A percentile compares a stretch with the other conserved stretches of the same genome.
These are phyloP conservation scores for Cucurbita pepo DNA, from an alignment of 306 rosid genomes.

Conservation along the genomic window DNA sequence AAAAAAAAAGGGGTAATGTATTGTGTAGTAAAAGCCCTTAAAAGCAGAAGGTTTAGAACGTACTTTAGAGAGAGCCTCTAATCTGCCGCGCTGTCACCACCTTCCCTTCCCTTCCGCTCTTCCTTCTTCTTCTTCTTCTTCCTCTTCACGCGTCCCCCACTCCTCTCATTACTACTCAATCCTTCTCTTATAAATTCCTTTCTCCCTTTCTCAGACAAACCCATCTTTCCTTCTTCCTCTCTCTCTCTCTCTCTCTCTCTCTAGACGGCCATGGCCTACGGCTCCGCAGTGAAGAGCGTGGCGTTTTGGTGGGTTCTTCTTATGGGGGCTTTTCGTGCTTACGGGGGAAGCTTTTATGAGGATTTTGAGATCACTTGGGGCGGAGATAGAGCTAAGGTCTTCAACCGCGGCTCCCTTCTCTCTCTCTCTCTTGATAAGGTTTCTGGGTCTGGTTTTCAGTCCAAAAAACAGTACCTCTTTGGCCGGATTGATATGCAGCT, in stretches of 20 bases:
- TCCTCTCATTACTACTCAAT: constrained; percentile 6
- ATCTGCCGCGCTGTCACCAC: too few relatives aligned
- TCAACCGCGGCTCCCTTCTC: constrained; percentile 47
- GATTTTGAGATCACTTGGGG: constrained; percentile 80
- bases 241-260: neutral
- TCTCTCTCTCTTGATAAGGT: constrained; percentile 52
- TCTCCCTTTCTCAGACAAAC: constrained; percentile 5
- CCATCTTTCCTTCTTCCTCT: neutral
- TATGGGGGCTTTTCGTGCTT: neutral
- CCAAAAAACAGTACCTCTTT: constrained; percentile 47
- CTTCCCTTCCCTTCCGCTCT: too few relatives aligned
- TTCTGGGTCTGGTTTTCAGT: constrained; percentile 81
- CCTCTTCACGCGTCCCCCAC: constrained; percentile 41
- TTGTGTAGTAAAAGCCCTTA: too few relatives aligned
- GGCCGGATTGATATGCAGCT: constrained; percentile 87
- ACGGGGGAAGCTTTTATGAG: constrained; percentile 37
- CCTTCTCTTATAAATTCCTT: constrained; percentile 12
- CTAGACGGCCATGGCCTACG: constrained; percentile 16
- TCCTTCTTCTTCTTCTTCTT: constrained; percentile 17
- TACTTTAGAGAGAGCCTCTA: too few relatives aligned
- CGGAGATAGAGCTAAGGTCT: constrained; percentile 46
- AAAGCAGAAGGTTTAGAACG: too few relatives aligned
- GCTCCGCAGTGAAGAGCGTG: constrained; percentile 10
- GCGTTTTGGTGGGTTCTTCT: constrained; percentile 17
- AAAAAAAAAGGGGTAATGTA: too few relatives aligned